phyloP scores from a whole-genome alignment of 2,329 filamentous ascomycete species.

The Alternaria triticimaculans region DNA sequence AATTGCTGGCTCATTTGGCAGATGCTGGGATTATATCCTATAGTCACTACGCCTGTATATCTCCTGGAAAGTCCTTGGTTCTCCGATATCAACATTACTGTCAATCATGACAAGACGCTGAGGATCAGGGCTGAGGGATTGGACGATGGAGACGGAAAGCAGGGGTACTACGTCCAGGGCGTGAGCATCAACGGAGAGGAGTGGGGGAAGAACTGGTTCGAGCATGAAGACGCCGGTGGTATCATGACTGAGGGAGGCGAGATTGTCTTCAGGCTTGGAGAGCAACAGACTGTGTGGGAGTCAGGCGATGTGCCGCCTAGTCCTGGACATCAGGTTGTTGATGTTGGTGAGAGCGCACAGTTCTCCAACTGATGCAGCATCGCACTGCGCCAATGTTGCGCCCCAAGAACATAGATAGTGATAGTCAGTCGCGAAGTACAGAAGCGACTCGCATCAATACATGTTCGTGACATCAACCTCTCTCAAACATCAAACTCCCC shows the following conservation, averaged over 20 bases:
- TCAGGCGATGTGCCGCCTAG: slow-evolving; percentile 42
- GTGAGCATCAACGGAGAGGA: slow-evolving; percentile 60
- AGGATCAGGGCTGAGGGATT: slow-evolving; percentile 54
- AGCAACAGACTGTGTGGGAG: slow-evolving; percentile 39
- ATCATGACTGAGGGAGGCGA: slow-evolving; percentile 46
- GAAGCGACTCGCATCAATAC: too few relatives aligned
- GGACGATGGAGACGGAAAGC: slow-evolving; percentile 50
- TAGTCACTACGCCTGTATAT: slow-evolving; percentile 58
- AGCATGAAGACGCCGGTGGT: slow-evolving; percentile 55
- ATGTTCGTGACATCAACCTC: not conserved
- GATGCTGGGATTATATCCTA: slow-evolving; percentile 57
- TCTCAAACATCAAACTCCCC: not conserved
- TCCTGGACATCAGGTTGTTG: slow-evolving; percentile 40
- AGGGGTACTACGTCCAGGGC: slow-evolving; percentile 61
- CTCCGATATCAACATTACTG: slow-evolving; percentile 45
- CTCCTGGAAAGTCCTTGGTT: slow-evolving; percentile 57
- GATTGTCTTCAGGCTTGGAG: slow-evolving; percentile 41
- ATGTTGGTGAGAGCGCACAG: slow-evolving; percentile 15
- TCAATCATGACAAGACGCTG: slow-evolving; percentile 49
- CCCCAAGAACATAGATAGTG: not conserved
- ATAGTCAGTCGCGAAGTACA: not conserved
- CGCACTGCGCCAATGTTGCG: too few relatives aligned
- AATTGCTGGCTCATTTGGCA: slow-evolving; percentile 61
- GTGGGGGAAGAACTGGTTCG: slow-evolving; percentile 64
- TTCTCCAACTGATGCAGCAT: not conserved